Percentiles rank a stretch among this genome's conserved stretches.
Conservation (phyloP, 2,329 filamentous ascomycete species). For the Pleoardoris graminearum region DNA sequence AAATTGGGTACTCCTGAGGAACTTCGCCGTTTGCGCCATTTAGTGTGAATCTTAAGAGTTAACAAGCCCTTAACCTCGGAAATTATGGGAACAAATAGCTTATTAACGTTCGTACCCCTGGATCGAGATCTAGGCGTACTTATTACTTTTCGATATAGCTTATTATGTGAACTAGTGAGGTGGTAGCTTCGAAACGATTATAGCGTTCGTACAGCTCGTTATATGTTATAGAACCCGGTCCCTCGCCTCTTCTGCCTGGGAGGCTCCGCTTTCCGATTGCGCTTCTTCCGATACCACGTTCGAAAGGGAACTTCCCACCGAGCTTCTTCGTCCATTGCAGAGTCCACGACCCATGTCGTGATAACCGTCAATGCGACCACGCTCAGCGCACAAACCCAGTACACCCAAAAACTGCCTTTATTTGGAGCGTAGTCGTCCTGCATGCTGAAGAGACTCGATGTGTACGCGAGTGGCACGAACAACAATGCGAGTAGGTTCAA, state of each 20-base stretch:
- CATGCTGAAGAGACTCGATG: constrained; percentile 40
- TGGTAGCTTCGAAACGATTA: background rate
- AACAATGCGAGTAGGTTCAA: constrained; percentile 38
- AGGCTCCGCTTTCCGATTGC: background rate
- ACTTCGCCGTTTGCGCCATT: no score
- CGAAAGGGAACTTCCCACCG: constrained; percentile 26
- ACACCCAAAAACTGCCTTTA: constrained; percentile 34
- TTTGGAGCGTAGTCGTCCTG: constrained; percentile 36
- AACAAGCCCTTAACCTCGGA: no score
- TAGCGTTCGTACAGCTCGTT: background rate
- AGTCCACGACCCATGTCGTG: constrained; percentile 31
- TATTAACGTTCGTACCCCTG: no score
- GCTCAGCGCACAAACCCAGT: constrained; percentile 36
- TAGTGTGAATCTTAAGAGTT: no score
- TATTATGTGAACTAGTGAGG: no score
- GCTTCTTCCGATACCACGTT: constrained; percentile 20
- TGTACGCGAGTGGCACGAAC: constrained; percentile 42
- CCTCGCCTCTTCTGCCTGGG: constrained; percentile 11
- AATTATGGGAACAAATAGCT: no score
- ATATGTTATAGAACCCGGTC: constrained; percentile 18
- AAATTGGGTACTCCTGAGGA: no score
- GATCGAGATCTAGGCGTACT: no score
- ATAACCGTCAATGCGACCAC: constrained; percentile 29
- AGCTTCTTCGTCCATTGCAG: constrained; percentile 34
- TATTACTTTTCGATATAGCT: no score